Percentiles rank a stretch among this genome's conserved stretches.
These are phyloP conservation scores for Wilcoxina mikolae DNA, from an alignment of 495 filamentous ascomycete species.

Conservation along the genomic window DNA sequence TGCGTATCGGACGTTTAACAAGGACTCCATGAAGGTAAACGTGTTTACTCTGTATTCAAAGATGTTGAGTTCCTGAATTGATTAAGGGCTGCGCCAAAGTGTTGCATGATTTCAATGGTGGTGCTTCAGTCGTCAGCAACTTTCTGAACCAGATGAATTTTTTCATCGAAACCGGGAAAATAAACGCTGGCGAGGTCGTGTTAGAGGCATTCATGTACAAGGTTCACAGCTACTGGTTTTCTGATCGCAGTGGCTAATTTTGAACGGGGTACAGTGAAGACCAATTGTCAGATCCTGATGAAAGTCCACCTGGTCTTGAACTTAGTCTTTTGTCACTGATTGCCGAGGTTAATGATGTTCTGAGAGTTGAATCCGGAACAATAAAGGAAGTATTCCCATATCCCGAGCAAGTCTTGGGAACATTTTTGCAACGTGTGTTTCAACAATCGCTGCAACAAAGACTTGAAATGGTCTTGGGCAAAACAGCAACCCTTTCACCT, in stretches of 20 bases:
- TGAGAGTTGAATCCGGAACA: constrained; percentile 90
- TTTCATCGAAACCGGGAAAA: constrained; percentile 92
- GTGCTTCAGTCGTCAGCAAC: constrained; percentile 78
- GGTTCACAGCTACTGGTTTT: too few relatives aligned
- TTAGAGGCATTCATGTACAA: constrained; percentile 23
- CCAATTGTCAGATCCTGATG: constrained; percentile 81
- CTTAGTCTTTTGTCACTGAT: constrained; percentile 79
- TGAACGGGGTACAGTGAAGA: constrained; percentile 48
- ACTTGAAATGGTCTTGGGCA: constrained; percentile 89
- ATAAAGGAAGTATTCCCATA: constrained; percentile 93
- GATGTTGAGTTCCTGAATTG: neutral
- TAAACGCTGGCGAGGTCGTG: constrained; percentile 37
- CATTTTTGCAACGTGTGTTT: constrained; percentile 88
- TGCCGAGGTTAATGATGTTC: constrained; percentile 87
- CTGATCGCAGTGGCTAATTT: too few relatives aligned
- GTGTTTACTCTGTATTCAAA: neutral
- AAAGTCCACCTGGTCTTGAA: constrained; percentile 78
- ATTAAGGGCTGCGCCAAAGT: constrained; percentile 58
- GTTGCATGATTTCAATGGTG: constrained; percentile 88
- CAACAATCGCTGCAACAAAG: constrained; percentile 95
- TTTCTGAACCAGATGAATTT: constrained; percentile 99
- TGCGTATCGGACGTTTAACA: constrained; percentile 83
- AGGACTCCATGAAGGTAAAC: constrained; percentile 85
- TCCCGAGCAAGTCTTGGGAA: constrained; percentile 79
- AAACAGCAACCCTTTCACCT: constrained; percentile 76